Evolutionary conservation across 208 protist species (phyloP), one percentile per base, ranked within the genome.

Genomic region (Trypanosoma avium): DNA sequence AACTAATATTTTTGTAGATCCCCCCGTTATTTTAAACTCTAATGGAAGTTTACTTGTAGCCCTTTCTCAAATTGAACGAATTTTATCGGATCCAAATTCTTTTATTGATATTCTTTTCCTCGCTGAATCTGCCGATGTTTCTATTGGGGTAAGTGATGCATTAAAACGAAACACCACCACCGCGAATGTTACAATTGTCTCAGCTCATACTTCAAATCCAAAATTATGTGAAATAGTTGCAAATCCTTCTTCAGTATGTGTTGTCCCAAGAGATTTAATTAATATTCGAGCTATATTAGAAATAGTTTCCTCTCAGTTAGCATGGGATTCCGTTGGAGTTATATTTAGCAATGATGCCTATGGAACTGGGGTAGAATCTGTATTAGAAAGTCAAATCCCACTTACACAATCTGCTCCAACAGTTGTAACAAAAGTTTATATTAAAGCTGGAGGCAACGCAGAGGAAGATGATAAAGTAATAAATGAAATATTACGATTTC

Each of bases 231-330:
- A 90, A 38, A 66, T 73, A 13, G 21, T 38, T 9, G 75, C 66
- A 27, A 92, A 92, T 65, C 73, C 73, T 15, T 77, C 67, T 22
- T 88, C 73, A 2, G 62, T 95, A 3, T 95, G 89, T 73, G 77
- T 92, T 53, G 82, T 89, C n/a, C 83, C 85, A 53, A 75, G 62
- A 26, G 89, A 95, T 52, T 69, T 77, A 47, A 70, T 87, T 47
- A 92, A 90, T 67, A 52, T 90, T 0, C 83, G 77, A 32, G 89
- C 68, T 30, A 24, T 91, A 43, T 67, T 95, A 21, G 84, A 95
- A 58, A 65, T 82, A 24, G 73, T 62, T 9, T 82, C 81, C n/a
- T 76, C 69, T 33, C 66, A 81, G 54, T 73, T 95, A 17, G 15
- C n/a, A 26, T 95, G 89, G 89, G 42, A 83, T 52, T 90, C 85